Base-by-base conservation (phyloP, 164 flowering plant species). In the Aristolochia californica region DNA sequence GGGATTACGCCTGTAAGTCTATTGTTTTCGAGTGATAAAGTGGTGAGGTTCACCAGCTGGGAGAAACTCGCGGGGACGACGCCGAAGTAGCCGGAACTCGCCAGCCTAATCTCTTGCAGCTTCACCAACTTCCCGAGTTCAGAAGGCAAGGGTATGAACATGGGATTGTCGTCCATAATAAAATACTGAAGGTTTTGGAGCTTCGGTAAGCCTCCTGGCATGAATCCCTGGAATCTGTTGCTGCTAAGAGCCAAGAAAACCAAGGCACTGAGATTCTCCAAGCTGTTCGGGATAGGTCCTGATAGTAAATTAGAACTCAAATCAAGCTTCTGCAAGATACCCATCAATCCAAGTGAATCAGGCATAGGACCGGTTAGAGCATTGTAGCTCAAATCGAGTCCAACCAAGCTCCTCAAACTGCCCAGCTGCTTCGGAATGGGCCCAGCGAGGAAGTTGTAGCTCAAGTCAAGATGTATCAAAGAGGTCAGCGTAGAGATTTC, bases 321-420 rank as follows among this genome's bases (percentile, higher is more conserved):
- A 65, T 89, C 95, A 27, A 89, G 83, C 63, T 89, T 89, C 61
- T 89, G 97, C 65, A 89, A 86, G 61, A 70, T 45, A 55, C 72
- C 75, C 74, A 86, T 67, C 26, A 78, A 64, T 25, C 91, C 89
- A 68, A 86, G 79, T 28, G 86, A 61, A 45, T 26, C 17, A 5
- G 97, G 97, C 52, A 89, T 76, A 0, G 57, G 1, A 0, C 88
- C 88, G 2, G 74, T 50, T 14, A 89, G 75, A n/a, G 71, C 64
- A 67, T 86, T 89, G 50, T 83, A 89, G 85, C 91, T 86, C 68
- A 87, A 65, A 57, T 89, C 97, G 48, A 89, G 82, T 13, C 85
- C 89, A 12, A 52, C 72, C 47, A 89, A 81, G 70, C 63, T 80
- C 62, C 30, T 74, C 34, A 89, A 80, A 53, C 57, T 79, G 34